These are phyloP conservation scores for Apiotrichum veenhuisii DNA, from an alignment of 1,284 basidiomycete genomes.

Conservation along the genomic window DNA sequence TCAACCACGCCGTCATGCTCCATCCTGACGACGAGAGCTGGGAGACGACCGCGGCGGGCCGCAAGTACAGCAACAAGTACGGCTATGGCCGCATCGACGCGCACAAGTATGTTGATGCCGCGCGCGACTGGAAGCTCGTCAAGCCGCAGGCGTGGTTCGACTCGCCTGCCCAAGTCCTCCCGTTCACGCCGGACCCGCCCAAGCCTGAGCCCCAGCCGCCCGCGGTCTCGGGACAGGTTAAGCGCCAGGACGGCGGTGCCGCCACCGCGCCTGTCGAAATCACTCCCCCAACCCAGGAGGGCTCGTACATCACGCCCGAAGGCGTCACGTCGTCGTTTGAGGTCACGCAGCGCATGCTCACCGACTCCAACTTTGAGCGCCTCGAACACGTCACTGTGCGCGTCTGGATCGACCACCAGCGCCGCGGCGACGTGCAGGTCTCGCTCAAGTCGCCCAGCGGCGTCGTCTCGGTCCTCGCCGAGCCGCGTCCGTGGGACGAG, in stretches of 20 bases:
- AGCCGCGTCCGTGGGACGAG: constrained; percentile 65
- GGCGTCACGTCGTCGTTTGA: constrained; percentile 67
- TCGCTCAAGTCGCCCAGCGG: constrained; percentile 81
- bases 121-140: constrained; percentile 77
- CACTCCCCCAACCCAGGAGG: constrained; percentile 14
- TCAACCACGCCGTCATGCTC: constrained; percentile 72
- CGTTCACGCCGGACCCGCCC: constrained; percentile 21
- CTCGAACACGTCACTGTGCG: constrained; percentile 91
- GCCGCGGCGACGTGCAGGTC: constrained; percentile 90
- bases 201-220: constrained; percentile 3
- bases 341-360: constrained; percentile 68
- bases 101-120: constrained; percentile 73
- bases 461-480: constrained; percentile 78
- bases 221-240: neutral
- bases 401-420: constrained; percentile 85
- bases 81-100: constrained; percentile 90
- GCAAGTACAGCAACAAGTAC: constrained; percentile 93
- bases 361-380: constrained; percentile 72
- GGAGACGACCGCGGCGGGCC: constrained; percentile 76
- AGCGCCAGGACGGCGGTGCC: neutral
- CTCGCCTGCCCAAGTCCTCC: constrained; percentile 65
- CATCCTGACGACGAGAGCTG: constrained; percentile 92
- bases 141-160: constrained; percentile 92
- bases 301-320: constrained; percentile 57
- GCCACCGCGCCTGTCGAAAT: constrained; percentile 13